phyloP scores from a whole-genome alignment of 169 alveolate genomes.

The Plasmodium cynomolgi region DNA sequence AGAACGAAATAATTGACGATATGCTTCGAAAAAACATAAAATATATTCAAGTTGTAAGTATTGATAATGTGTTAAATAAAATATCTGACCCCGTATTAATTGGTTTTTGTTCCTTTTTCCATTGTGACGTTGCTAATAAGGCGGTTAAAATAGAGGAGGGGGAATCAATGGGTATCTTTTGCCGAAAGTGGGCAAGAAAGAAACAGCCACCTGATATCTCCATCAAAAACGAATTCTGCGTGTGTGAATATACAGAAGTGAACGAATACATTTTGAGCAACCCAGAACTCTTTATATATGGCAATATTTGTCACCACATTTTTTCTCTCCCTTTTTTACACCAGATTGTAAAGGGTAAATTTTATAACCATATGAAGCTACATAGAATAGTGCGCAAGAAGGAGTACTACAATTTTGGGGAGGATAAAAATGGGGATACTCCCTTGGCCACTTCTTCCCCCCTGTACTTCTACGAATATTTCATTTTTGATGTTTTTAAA shows the following conservation, averaged over 20 bases:
- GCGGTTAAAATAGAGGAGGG: conserved; percentile 26
- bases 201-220: not conserved
- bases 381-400: conserved; percentile 77
- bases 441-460: conserved; percentile 20
- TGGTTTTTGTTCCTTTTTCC: conserved; percentile 39
- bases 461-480: conserved; percentile 82
- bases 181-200: conserved; percentile 15
- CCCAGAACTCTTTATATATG: conserved; percentile 68
- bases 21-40: conserved; percentile 45
- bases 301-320: conserved; percentile 84
- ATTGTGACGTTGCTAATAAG: conserved; percentile 67
- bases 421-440: not conserved
- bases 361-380: conserved; percentile 75
- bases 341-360: conserved; percentile 69
- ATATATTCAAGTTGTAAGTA: conserved; percentile 59
- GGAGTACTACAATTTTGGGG: conserved; percentile 8
- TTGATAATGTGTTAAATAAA: conserved; percentile 73
- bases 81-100: conserved; percentile 61
- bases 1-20: conserved; percentile 42
- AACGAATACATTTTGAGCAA: conserved; percentile 15
- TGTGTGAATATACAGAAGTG: conserved; percentile 74
- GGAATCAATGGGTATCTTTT: conserved; percentile 58
- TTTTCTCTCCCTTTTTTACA: conserved; percentile 77
- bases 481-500: conserved; percentile 81
- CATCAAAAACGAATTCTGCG: conserved; percentile 16